Evolutionary conservation across 768 basidiomycete species (phyloP).

Genomic region (Leccinum truebloodii): DNA sequence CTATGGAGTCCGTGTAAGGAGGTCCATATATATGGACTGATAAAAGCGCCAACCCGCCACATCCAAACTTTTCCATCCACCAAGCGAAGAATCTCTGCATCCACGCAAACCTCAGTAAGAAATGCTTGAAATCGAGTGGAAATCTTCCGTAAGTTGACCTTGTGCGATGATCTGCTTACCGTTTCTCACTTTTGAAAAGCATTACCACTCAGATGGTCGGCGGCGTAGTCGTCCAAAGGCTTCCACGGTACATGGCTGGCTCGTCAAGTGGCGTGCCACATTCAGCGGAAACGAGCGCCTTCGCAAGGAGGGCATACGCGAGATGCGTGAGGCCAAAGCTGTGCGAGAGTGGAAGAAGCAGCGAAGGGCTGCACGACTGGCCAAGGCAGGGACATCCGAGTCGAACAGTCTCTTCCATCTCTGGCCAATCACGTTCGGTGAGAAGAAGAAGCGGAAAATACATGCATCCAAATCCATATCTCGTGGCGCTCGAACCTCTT

Average conservation of each 20-base stretch:
- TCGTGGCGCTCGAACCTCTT: conserved; percentile 10
- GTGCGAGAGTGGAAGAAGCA: conserved; percentile 32
- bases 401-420: conserved; percentile 21
- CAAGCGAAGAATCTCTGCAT: conserved; percentile 9
- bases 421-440: conserved; percentile 30
- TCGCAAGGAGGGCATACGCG: conserved; percentile 67
- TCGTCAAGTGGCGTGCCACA: conserved; percentile 78
- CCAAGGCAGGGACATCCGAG: conserved; percentile 11
- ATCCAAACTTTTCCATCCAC: conserved; percentile 12
- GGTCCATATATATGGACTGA: conserved; percentile 28
- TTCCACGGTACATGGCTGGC: conserved; percentile 72
- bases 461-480: conserved; percentile 11
- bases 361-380: conserved; percentile 22
- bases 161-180: neutral
- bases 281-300: conserved; percentile 61
- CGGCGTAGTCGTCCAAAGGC: conserved; percentile 51
- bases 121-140: conserved; percentile 37
- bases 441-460: conserved; percentile 14
- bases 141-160: conserved; percentile 31
- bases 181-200: conserved; percentile 18
- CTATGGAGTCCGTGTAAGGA: conserved; percentile 4
- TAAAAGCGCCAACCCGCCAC: conserved; percentile 5
- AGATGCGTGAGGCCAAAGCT: conserved; percentile 61
- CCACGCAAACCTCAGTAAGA: neutral
- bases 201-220: conserved; percentile 38